These are phyloP conservation scores for Tetrastigma voinierianum DNA, from an alignment of 164 flowering plant genomes.

Conservation along the genomic window DNA sequence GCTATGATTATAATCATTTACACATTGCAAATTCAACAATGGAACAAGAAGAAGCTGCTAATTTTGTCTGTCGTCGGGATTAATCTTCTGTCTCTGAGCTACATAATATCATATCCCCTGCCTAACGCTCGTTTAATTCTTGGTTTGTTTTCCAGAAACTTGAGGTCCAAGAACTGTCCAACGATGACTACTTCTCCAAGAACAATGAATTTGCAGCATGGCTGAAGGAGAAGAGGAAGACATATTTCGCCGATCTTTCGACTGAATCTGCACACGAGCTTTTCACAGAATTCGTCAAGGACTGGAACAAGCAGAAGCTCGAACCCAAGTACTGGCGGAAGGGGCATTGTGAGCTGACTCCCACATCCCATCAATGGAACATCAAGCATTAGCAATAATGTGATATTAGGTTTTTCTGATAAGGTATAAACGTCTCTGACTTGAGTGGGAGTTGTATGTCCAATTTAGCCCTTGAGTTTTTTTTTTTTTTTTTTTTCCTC, in stretches of 20 bases:
- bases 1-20: too few relatives aligned
- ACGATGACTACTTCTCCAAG: conserved; percentile 77
- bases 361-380: conserved; percentile 83
- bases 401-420: too few relatives aligned
- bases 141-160: conserved; percentile 18
- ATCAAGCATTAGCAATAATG: conserved; percentile 26
- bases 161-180: conserved; percentile 58
- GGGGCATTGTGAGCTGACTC: conserved; percentile 77
- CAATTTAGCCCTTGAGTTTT: too few relatives aligned
- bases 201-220: conserved; percentile 86
- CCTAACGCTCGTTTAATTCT: too few relatives aligned
- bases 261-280: conserved; percentile 64
- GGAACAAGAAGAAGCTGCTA: too few relatives aligned
- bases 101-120: too few relatives aligned
- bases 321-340: conserved; percentile 66
- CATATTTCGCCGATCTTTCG: conserved; percentile 80
- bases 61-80: too few relatives aligned
- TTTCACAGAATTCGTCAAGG: conserved; percentile 59
- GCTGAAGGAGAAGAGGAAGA: conserved; percentile 70
- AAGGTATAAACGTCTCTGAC: too few relatives aligned
- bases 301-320: conserved; percentile 77
- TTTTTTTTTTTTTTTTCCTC: too few relatives aligned
- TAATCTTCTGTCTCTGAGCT: too few relatives aligned
- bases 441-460: too few relatives aligned
- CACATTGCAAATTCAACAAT: too few relatives aligned